phyloP scores from a whole-genome alignment of 805 yeast species.

The Jamesozyma rosinii region DNA sequence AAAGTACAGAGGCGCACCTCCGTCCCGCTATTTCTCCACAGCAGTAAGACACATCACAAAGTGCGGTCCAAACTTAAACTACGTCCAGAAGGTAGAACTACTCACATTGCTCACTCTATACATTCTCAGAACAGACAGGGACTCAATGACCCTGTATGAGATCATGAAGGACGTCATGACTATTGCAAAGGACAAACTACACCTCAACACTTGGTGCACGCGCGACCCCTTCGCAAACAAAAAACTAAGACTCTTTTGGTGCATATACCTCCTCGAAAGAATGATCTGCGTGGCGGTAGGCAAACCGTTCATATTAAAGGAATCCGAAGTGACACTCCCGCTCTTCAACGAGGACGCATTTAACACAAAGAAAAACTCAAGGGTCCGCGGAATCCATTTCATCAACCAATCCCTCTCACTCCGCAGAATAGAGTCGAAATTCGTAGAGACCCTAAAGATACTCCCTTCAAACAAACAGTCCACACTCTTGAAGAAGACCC shows the following conservation, averaged over 20 bases:
- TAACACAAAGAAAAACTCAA: conserved; percentile 13
- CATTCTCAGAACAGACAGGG: conserved; percentile 51
- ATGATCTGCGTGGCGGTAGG: conserved; percentile 57
- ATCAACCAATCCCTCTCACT: conserved; percentile 49
- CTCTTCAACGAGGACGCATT: conserved; percentile 38
- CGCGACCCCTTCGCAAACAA: conserved; percentile 27
- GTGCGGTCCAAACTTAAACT: conserved; percentile 34
- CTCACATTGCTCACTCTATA: conserved; percentile 44
- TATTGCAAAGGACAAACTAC: conserved; percentile 29
- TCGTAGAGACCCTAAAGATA: conserved; percentile 44
- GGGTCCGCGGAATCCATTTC: conserved; percentile 33
- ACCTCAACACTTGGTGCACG: conserved; percentile 22
- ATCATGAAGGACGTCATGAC: conserved; percentile 45
- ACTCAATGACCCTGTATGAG: conserved; percentile 44
- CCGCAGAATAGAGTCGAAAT: conserved; percentile 50
- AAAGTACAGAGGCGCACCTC: conserved; percentile 44
- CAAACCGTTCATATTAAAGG: conserved; percentile 44
- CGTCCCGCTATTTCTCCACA: conserved; percentile 48
- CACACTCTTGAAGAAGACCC: conserved; percentile 23
- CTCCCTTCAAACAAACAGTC: conserved; percentile 20
- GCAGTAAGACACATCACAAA: conserved; percentile 49
- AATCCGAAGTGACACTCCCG: conserved; percentile 42
- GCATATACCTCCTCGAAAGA: conserved; percentile 50
- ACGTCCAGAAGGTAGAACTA: conserved; percentile 43
- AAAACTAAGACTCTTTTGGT: conserved; percentile 53